Evolutionary conservation across 371 early-diverging fungal species (phyloP).

Genomic region (Mucor racemosus): DNA sequence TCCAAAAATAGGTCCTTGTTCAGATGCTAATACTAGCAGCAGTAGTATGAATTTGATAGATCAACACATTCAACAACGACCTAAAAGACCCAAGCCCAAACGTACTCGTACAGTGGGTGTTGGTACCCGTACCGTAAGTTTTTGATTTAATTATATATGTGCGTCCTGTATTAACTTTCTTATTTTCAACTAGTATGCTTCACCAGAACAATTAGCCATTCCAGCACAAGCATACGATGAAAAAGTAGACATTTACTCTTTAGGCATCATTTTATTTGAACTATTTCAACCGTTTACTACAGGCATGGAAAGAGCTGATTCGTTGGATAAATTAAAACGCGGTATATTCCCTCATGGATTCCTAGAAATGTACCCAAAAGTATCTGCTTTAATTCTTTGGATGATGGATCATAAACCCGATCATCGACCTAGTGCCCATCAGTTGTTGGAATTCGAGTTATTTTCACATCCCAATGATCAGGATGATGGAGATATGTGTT

Average conservation of each 20-base stretch:
- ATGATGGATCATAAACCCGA: slow-evolving; percentile 78
- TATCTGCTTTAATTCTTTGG: slow-evolving; percentile 74
- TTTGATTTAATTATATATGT: not conserved
- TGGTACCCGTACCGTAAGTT: slow-evolving; percentile 51
- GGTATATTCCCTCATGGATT: slow-evolving; percentile 80
- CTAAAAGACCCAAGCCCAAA: slow-evolving; percentile 9
- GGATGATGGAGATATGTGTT: slow-evolving; percentile 25
- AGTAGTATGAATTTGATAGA: not conserved
- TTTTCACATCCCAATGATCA: slow-evolving; percentile 37
- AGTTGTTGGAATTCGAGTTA: slow-evolving; percentile 75
- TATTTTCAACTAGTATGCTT: slow-evolving; percentile 68
- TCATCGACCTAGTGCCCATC: slow-evolving; percentile 71
- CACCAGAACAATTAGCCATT: slow-evolving; percentile 87
- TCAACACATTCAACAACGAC: not conserved
- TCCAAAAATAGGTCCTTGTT: slow-evolving; percentile 6
- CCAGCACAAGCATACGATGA: slow-evolving; percentile 62
- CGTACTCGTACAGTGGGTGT: slow-evolving; percentile 60
- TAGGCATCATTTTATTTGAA: slow-evolving; percentile 77
- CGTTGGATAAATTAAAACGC: slow-evolving; percentile 63
- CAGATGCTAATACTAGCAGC: not conserved
- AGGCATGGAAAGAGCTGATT: slow-evolving; percentile 71
- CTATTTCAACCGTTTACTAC: slow-evolving; percentile 69
- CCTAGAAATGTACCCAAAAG: slow-evolving; percentile 69
- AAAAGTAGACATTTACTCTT: slow-evolving; percentile 73
- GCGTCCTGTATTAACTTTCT: too few relatives aligned